Conservation (phyloP, 73 alveolate species). For the Paramecium pentaurelia region DNA sequence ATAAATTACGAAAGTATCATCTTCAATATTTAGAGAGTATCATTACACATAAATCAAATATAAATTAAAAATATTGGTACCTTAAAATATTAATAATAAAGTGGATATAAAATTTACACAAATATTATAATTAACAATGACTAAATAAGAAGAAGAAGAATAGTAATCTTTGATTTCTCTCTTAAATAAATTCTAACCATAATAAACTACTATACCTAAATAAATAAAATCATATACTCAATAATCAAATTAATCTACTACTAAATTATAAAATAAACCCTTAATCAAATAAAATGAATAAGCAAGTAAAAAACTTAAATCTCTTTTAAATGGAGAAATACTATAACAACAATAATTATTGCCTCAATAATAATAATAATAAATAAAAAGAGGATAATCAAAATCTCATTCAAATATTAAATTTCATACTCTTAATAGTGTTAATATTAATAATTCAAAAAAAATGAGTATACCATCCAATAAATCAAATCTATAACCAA, state of each 20-base stretch:
- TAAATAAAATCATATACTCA: neutral
- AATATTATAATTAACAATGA: neutral
- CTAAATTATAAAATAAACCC: neutral
- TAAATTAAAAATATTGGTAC: neutral
- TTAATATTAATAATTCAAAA: neutral
- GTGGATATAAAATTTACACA: neutral
- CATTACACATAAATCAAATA: neutral
- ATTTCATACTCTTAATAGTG: neutral
- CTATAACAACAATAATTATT: neutral
- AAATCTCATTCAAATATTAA: neutral
- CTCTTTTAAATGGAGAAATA: neutral
- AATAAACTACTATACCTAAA: neutral
- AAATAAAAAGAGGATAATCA: neutral
- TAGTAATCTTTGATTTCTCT: neutral
- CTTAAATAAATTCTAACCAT: neutral
- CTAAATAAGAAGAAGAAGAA: neutral
- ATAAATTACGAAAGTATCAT: constrained; percentile 15
- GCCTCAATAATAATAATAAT: neutral
- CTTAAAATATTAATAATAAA: neutral
- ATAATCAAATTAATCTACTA: neutral
- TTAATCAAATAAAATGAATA: neutral
- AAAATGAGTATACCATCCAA: neutral
- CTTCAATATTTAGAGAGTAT: neutral
- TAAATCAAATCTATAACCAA: neutral
- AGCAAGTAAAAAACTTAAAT: neutral